Evolutionary conservation across 2,329 filamentous ascomycete species (phyloP), one percentile per base, ranked within the genome.

Genomic region (Calonectria pauciramosa): DNA sequence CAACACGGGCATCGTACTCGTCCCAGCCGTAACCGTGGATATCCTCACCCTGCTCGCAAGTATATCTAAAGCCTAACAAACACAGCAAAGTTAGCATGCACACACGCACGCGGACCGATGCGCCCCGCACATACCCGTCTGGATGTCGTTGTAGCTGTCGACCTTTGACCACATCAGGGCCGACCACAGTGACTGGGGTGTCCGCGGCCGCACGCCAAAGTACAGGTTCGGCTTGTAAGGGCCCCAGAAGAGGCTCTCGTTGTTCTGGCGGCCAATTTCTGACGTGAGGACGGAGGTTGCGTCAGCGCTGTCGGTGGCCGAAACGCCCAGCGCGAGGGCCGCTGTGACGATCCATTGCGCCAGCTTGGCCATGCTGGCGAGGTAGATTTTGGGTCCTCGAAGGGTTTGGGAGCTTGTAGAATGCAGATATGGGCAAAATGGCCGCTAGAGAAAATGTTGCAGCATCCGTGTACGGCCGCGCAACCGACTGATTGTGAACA

Each of bases 1-100:
- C 97, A 71, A 90, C 94, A 72, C 97, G 91, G 28, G 96, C 93
- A 85, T 99, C 97, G 84, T 97, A 99, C 84, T 98, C 95, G 81
- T 99, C 96, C 97, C 97, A 99, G 76, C 97, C 97, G 84, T 99
- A 99, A 71, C 96, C 96, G 63, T 92, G 94, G 90, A 99, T 98
- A 78, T 94, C 94, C 84, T 97, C 95, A 84, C 97, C 92, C 84
- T 99, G 97, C 85, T 99, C 97, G 86, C 97, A 99, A 0, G 97
- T 98, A 84, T 98, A 96, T 77, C 97, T 93, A 81, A 98, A 94
- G 80, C 93, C 95, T 97, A 82, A 18, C 18, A 30, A 18, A 20
- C 4, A 5, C 41, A 10, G 56, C 76, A 76, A 70, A 68, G 75
- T 49, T 26, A 41, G 70, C 54, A 49, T 30, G 32, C 38, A 51